Evolutionary conservation across 1,284 basidiomycete species (phyloP).

Genomic region (Austroboletus novae-zelandiae): DNA sequence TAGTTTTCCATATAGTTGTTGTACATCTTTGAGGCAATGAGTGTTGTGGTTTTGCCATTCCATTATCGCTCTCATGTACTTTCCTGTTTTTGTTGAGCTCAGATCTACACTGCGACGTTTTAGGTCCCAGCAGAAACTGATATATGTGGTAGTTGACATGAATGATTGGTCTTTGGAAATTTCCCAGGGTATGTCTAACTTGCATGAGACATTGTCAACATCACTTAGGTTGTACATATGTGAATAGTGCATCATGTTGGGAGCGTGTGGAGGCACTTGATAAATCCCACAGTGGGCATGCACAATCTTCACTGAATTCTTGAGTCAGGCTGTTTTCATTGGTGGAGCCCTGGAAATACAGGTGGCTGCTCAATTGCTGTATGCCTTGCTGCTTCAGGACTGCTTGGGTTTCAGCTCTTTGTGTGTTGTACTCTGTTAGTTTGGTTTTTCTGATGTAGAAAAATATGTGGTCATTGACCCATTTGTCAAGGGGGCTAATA

Average conservation of each 20-base stretch:
- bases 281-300: background rate
- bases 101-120: rapidly evolving
- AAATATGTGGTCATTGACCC: background rate
- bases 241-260: background rate
- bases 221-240: background rate
- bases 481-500: background rate
- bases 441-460: background rate
- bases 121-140: slow-evolving; percentile 24
- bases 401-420: no score
- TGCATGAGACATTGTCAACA: slow-evolving; percentile 11
- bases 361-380: no score
- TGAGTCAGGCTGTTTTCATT: background rate
- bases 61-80: slow-evolving; percentile 4
- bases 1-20: slow-evolving; percentile 1
- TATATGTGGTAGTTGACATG: background rate
- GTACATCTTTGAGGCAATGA: background rate
- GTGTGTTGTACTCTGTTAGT: background rate
- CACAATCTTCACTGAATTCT: background rate
- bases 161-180: slow-evolving; percentile 17
- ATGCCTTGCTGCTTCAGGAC: no score
- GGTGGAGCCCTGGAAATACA: background rate
- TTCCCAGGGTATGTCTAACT: slow-evolving; percentile 34
- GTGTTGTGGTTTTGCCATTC: background rate
- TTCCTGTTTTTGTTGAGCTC: background rate
- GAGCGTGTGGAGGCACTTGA: rapidly evolving